A percentile compares a stretch with the other conserved stretches of the same genome.
Evolutionary conservation across 2,329 filamentous ascomycete species (phyloP).

Genomic region (Hypoxylon sp.): DNA sequence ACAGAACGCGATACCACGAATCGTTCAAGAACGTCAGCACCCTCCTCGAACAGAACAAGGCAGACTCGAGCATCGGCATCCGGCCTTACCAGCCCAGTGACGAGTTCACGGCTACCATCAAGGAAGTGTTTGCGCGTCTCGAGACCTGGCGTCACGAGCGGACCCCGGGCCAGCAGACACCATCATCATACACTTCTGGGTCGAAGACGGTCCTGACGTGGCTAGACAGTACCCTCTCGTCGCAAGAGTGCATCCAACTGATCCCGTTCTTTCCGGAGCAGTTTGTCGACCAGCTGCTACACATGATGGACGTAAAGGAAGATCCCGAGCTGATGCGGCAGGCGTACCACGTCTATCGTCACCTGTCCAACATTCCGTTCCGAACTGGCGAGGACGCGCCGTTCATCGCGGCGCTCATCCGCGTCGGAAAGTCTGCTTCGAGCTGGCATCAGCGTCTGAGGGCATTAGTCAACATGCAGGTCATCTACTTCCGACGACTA

Average conservation of each 20-base stretch:
- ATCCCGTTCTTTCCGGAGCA: conserved; percentile 88
- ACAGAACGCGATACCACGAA: conserved; percentile 91
- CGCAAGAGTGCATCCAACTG: conserved; percentile 90
- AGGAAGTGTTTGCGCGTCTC: conserved; percentile 77
- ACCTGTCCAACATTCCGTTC: conserved; percentile 94
- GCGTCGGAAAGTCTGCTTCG: conserved; percentile 81
- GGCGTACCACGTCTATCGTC: conserved; percentile 95
- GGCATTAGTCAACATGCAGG: conserved; percentile 97
- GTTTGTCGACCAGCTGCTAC: conserved; percentile 90
- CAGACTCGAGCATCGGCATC: conserved; percentile 80
- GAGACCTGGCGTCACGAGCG: conserved; percentile 89
- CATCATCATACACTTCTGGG: conserved; percentile 92
- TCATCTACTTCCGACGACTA: conserved; percentile 95
- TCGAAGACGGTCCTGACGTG: conserved; percentile 96
- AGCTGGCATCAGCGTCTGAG: conserved; percentile 97
- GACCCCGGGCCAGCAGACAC: conserved; percentile 86
- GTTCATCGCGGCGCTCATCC: conserved; percentile 86
- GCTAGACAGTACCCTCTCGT: conserved; percentile 90
- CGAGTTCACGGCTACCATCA: conserved; percentile 76
- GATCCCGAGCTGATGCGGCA: conserved; percentile 94
- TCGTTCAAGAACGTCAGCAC: conserved; percentile 82
- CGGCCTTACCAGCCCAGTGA: conserved; percentile 81
- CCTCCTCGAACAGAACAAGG: conserved; percentile 80
- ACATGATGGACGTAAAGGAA: conserved; percentile 99
- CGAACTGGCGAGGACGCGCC: conserved; percentile 82